Evolutionary conservation across 108 stramenopile genomes (phyloP), one percentile per base, ranked within the genome.

Genomic region (Fragilariopsis cylindrus): DNA sequence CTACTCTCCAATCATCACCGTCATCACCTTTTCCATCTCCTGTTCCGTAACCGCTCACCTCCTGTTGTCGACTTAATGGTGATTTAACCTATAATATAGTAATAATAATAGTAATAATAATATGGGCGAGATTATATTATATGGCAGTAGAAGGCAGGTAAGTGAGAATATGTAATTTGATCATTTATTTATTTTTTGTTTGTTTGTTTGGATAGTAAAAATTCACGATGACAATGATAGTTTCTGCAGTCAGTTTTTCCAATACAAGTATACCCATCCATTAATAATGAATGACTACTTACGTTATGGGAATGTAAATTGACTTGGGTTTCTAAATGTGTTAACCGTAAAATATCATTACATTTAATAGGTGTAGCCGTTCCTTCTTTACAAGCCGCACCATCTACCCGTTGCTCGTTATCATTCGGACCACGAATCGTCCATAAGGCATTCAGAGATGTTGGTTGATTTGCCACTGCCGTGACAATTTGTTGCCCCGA

Each of bases 401-500:
- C 52, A 19, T 48, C 68, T 15, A 30, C 44, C 7, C 78, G 64
- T 11, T 47, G 57, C 7, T 68, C 76, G 43, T 60, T 71, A 65
- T 77, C 82, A 70, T 92, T 72, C 8, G 77, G 80, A 47, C 86
- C 91, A 21, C 94, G 81, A 39, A 95, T 58, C 78, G 71, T 80
- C 94, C 94, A 95, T n/a, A 95, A 73, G 11, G 86, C 81, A 52
- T 82, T 74, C 11, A 73, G 67, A 4, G 81, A 64, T 16, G 77
- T 69, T 39, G 80, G 85, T 44, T 63, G 6, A 12, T 47, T 45
- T 40, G 74, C 45, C 6, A 84, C 57, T 21, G 78, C 82, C 2
- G 94, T 92, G 13, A 95, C 94, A 54, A 95, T 83, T 66, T 95
- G 94, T 67, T 95, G 94, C 5, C 94, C 94, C 9, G 76, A 80